These are phyloP conservation scores for Alternaria longipes DNA, from an alignment of 2,329 filamentous ascomycete species.

Conservation along the genomic window DNA sequence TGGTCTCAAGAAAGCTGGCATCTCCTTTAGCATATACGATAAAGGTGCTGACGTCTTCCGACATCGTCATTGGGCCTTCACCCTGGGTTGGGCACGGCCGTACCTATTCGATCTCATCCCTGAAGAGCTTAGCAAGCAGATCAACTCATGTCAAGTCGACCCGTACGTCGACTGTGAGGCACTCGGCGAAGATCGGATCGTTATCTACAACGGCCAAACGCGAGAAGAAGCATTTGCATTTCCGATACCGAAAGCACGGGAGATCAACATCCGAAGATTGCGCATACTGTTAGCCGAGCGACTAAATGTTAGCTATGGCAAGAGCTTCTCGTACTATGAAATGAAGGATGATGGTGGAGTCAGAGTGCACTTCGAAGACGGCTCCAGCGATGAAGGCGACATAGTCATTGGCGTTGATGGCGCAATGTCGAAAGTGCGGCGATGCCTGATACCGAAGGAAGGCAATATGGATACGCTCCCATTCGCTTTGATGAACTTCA, in stretches of 20 bases:
- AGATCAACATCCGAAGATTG: conserved; percentile 50
- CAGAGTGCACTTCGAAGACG: conserved; percentile 36
- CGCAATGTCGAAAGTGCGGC: conserved; percentile 39
- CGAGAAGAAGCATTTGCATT: conserved; percentile 48
- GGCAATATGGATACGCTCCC: conserved; percentile 37
- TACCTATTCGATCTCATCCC: conserved; percentile 44
- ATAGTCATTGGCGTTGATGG: conserved; percentile 39
- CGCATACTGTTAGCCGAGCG: conserved; percentile 48
- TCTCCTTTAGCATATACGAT: conserved; percentile 39
- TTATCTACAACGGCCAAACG: conserved; percentile 48
- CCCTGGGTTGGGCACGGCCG: conserved; percentile 47
- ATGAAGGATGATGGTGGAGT: conserved; percentile 33
- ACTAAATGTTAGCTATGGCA: conserved; percentile 46
- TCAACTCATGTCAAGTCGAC: conserved; percentile 47
- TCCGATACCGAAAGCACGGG: conserved; percentile 44
- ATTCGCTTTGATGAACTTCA: conserved; percentile 45
- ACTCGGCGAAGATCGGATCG: conserved; percentile 41
- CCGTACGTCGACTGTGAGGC: conserved; percentile 41
- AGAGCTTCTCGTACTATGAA: conserved; percentile 31
- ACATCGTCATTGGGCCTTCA: conserved; percentile 51
- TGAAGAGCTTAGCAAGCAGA: conserved; percentile 31
- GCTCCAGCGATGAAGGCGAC: conserved; percentile 32
- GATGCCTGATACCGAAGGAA: conserved; percentile 29
- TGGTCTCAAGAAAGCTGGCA: conserved; percentile 51
- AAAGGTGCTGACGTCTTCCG: conserved; percentile 40